phyloP scores from a whole-genome alignment of 257 asterid species.

The Solanum appendiculatum region DNA sequence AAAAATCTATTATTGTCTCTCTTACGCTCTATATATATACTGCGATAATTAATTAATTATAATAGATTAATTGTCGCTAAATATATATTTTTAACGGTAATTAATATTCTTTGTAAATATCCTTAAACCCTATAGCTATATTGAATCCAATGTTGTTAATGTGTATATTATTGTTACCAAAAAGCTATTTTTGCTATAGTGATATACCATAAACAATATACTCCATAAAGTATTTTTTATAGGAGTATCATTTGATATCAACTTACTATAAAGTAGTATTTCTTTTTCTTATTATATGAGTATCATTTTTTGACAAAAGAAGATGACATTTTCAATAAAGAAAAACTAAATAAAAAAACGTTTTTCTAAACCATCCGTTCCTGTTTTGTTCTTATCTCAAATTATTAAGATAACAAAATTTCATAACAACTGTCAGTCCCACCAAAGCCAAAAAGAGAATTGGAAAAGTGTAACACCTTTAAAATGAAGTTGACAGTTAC shows the following conservation, averaged over 20 bases:
- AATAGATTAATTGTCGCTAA: no score
- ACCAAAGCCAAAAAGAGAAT: neutral
- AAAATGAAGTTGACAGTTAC: neutral
- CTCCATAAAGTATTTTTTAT: neutral
- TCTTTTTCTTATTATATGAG: neutral
- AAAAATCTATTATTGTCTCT: neutral
- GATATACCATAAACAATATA: neutral
- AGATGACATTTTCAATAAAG: neutral
- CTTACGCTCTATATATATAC: no score
- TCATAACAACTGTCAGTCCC: neutral
- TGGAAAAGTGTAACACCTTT: neutral
- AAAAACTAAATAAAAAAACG: neutral
- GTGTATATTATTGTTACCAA: no score
- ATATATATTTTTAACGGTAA: no score
- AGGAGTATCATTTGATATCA: neutral
- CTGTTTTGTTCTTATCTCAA: neutral
- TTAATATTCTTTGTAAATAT: no score
- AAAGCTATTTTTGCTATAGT: neutral
- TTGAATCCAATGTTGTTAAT: no score
- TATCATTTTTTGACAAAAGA: neutral
- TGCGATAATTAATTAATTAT: no score
- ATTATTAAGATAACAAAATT: neutral
- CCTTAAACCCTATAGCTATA: accelerated
- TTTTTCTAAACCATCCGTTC: neutral
- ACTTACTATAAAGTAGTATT: neutral